Evolutionary conservation across 495 filamentous ascomycete species (phyloP), one percentile per base, ranked within the genome.

Genomic region (Xylaria telfairii): DNA sequence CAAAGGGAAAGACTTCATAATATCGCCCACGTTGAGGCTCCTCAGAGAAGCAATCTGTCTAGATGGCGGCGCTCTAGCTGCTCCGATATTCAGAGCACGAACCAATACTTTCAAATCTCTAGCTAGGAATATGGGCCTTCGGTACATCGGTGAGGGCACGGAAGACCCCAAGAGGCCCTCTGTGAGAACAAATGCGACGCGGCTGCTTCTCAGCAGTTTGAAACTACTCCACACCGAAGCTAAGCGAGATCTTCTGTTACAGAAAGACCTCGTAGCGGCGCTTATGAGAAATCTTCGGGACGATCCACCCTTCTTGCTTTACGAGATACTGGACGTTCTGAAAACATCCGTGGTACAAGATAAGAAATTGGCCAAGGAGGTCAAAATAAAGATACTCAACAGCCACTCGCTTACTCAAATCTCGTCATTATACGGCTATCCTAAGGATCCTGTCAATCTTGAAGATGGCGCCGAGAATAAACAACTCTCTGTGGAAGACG

Each of bases 1-100:
- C 3, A 93, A 91, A 76, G 83, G 86, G 3, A 97, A 95, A 74
- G 91, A 95, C 44, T 92, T 92, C 81, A 82, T 97, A 49, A 94
- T 98, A 70, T 94, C 92, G 3, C 93, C 94, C 0, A 92, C 90
- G 51, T 79, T 98, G 54, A 87, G 93, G 68, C 83, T 98, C 57
- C 84, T 98, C 59, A 91, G 88, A 26, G 93, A 98, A 80, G 84
- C 92, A 5, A 86, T 91, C 17, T 88, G 84, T 37, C 94, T 95
- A 73, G 93, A 97, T 81, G 94, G 93, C 8, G 94, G 94, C 19
- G 88, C 87, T 47, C 83, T 92, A 26, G 92, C 93, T 15, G 88
- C 87, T 47, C 85, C 87, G 49, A 81, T 96, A 32, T 94, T 93
- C 74, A 83, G 88, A 32, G 87, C 87, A 24, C 84, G 92, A 72